Conservation (phyloP, 352 stramenopile genomes). For the Phytophthora sp. region DNA sequence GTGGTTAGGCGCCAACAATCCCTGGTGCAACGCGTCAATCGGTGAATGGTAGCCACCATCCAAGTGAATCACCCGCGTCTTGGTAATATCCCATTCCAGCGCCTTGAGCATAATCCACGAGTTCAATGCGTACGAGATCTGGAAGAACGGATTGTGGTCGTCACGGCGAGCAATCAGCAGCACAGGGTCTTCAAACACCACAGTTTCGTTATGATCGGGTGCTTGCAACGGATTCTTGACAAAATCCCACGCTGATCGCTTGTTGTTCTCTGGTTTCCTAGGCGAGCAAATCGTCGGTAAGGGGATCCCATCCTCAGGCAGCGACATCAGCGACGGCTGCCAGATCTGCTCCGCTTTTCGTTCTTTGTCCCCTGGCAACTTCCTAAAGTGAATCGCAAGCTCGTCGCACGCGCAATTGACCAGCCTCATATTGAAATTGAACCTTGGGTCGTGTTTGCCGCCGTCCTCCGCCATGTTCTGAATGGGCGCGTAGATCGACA, state of each 20-base stretch:
- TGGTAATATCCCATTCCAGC: slow-evolving; percentile 37
- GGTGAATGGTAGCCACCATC: slow-evolving; percentile 51
- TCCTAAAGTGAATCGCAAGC: slow-evolving; percentile 36
- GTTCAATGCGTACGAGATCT: slow-evolving; percentile 50
- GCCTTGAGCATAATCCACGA: slow-evolving; percentile 47
- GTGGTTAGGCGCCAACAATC: slow-evolving; percentile 37
- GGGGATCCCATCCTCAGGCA: slow-evolving; percentile 11
- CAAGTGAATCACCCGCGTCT: slow-evolving; percentile 51
- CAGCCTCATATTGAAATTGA: slow-evolving; percentile 35
- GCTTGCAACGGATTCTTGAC: slow-evolving; percentile 35
- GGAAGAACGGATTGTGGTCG: slow-evolving; percentile 68
- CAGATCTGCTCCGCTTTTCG: slow-evolving; percentile 41
- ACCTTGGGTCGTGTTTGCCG: slow-evolving; percentile 38
- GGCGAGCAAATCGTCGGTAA: slow-evolving; percentile 29
- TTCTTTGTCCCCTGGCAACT: slow-evolving; percentile 29
- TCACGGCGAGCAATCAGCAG: slow-evolving; percentile 52
- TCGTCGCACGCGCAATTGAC: slow-evolving; percentile 42
- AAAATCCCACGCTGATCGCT: slow-evolving; percentile 38
- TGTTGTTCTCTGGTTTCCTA: neutral
- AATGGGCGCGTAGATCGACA: slow-evolving; percentile 39
- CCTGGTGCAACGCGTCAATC: slow-evolving; percentile 50
- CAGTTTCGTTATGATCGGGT: slow-evolving; percentile 33
- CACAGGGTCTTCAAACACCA: slow-evolving; percentile 43
- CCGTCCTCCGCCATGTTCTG: slow-evolving; percentile 37
- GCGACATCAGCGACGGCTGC: slow-evolving; percentile 14